These are phyloP conservation scores for Rhodotorula sp. DNA, from an alignment of 1,284 basidiomycete species.

Conservation along the genomic window DNA sequence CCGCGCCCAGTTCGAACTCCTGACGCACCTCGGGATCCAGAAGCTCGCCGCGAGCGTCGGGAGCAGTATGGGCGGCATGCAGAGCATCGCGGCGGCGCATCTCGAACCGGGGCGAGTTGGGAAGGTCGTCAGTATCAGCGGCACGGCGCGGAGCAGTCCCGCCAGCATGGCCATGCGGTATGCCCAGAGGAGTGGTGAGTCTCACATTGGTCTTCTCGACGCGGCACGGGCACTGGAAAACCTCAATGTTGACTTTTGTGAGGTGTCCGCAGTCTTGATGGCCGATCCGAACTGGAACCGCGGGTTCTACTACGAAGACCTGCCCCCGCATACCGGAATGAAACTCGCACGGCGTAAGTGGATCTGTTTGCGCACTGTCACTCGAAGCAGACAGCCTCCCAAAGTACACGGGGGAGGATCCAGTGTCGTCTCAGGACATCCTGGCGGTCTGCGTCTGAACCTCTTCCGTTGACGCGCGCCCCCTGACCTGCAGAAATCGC, in stretches of 20 bases:
- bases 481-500: slow-evolving; percentile 72
- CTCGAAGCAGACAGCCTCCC: no score
- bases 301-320: slow-evolving; percentile 92
- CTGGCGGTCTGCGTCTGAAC: no score
- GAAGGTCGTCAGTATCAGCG: slow-evolving; percentile 88
- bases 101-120: slow-evolving; percentile 83
- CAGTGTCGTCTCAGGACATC: no score
- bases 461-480: not conserved
- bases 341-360: slow-evolving; percentile 89
- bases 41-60: slow-evolving; percentile 90
- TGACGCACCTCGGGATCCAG: slow-evolving; percentile 81
- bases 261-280: slow-evolving; percentile 73
- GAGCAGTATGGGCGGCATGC: slow-evolving; percentile 96
- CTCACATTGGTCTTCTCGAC: not conserved
- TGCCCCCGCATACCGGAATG: slow-evolving; percentile 97
- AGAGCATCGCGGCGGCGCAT: slow-evolving; percentile 92
- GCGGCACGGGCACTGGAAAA: not conserved
- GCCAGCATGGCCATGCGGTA: slow-evolving; percentile 92
- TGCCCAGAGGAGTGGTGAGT: slow-evolving; percentile 86
- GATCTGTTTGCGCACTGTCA: not conserved
- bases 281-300: slow-evolving; percentile 99
- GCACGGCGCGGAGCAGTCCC: slow-evolving; percentile 85
- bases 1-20: slow-evolving; percentile 79
- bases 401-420: no score
- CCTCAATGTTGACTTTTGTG: not conserved